Base-by-base conservation (phyloP, 495 filamentous ascomycete species). In the Chaetomium fimeti region DNA sequence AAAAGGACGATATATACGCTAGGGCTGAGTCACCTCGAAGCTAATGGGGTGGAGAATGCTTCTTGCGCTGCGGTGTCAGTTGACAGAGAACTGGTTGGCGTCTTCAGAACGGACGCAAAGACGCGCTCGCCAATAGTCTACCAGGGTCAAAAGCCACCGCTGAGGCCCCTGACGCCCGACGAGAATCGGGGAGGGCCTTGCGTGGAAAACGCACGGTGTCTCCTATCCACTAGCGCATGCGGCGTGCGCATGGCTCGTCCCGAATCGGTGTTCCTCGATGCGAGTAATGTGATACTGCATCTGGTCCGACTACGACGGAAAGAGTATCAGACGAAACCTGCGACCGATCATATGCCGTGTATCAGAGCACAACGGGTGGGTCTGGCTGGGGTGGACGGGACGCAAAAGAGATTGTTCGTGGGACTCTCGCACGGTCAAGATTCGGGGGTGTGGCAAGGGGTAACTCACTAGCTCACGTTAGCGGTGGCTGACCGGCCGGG, bases 201-300 rank as follows among this genome's bases (percentile, higher is more conserved):
- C n/a, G 28, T 18, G 29, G 36, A 18, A 18, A 36, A 49, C 22
- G 40, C 61, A 63, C 22, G 28, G 54, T 25, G 54, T 25, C 20
- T 12, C 20, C 54, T 15, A 45, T 6, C 22, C 24, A 47, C 20
- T 25, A 48, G 54, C 18, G 58, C 9, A 20, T 52, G 48, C 29
- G 42, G 40, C 38, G 28, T 61, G 43, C 51, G 57, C 28, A 40
- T 60, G 63, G 63, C 57, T 65, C 55, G 52, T 57, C 49, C 63
- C 57, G 25, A 42, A 47, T 49, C 63, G 48, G 49, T 54, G 62
- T 65, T 61, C 38, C 49, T 42, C 32, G 8, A 29, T 36, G 57
- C 53, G 43, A 20, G 49, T 16, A 60, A 22, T 43, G 57, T 65
- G 36, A 38, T 18, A 60, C 63, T 16, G 49, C 49, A 49, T 43